Conservation (phyloP, 352 stramenopile genomes). For the Phytophthora hibernalis region DNA sequence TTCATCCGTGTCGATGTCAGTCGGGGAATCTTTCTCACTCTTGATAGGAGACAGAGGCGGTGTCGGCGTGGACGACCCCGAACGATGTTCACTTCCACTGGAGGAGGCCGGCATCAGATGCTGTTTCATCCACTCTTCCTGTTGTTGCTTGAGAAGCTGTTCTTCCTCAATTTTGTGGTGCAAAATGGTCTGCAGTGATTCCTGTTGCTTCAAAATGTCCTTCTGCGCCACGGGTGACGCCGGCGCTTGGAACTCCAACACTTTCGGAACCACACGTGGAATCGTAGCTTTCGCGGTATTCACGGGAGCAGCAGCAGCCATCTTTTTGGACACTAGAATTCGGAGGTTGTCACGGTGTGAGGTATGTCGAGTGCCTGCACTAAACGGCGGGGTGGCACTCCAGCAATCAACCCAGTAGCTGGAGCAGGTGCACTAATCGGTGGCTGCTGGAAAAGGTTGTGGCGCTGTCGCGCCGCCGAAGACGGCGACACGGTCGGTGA, state of each 20-base stretch:
- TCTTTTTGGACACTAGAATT: conserved; percentile 85
- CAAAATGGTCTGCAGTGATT: conserved; percentile 68
- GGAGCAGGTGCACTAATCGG: conserved; percentile 14
- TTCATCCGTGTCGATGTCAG: conserved; percentile 27
- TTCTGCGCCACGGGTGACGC: conserved; percentile 69
- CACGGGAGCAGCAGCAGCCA: conserved; percentile 52
- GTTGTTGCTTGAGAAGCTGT: conserved; percentile 71
- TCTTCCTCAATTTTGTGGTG: conserved; percentile 71
- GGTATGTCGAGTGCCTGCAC: conserved; percentile 17
- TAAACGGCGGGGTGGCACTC: conserved; percentile 24
- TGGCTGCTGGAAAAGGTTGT: conserved; percentile 33
- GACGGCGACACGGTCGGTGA: conserved; percentile 41
- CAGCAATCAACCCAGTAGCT: conserved; percentile 2
- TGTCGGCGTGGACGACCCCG: conserved; percentile 41
- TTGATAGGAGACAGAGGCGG: conserved; percentile 20
- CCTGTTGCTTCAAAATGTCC: conserved; percentile 66
- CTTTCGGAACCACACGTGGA: conserved; percentile 7
- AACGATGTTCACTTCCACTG: conserved; percentile 3
- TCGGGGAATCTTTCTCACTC: conserved; percentile 18
- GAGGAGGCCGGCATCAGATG: conserved; percentile 31
- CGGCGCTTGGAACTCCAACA: conserved; percentile 54
- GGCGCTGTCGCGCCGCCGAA: conserved; percentile 28
- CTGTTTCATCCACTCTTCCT: conserved; percentile 77
- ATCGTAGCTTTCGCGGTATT: conserved; percentile 4
- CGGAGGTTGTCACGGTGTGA: conserved; percentile 66